Evolutionary conservation across 139 green algal species (phyloP).

Genomic region (Marvania coccoides): DNA sequence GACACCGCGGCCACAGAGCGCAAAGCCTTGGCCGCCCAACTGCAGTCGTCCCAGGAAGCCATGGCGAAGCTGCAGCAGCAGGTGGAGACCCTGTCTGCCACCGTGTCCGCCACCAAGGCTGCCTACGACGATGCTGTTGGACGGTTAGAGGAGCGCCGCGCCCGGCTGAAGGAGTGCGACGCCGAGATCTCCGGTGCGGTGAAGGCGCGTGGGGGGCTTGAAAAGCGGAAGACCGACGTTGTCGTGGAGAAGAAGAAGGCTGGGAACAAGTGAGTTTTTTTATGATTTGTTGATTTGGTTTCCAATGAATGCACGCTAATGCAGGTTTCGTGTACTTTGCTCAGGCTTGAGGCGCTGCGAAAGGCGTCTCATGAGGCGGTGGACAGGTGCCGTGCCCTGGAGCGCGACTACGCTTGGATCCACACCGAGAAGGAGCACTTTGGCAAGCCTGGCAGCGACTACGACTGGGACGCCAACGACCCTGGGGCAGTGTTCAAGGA

Average conservation of each 20-base stretch:
- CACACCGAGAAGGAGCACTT: constrained; percentile 58
- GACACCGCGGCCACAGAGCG: constrained; percentile 55
- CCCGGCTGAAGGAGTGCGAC: constrained; percentile 68
- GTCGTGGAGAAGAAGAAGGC: constrained; percentile 41
- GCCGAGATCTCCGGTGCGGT: constrained; percentile 51
- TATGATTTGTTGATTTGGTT: too few relatives aligned
- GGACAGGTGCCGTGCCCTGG: constrained; percentile 21
- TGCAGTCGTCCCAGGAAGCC: constrained; percentile 25
- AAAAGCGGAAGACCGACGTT: constrained; percentile 21
- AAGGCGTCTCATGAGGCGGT: constrained; percentile 17
- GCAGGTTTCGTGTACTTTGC: neutral
- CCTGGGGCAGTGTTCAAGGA: constrained; percentile 31
- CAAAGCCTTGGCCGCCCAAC: constrained; percentile 47
- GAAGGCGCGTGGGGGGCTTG: constrained; percentile 26
- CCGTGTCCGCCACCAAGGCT: constrained; percentile 18
- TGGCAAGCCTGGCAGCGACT: constrained; percentile 64
- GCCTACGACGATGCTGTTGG: constrained; percentile 34
- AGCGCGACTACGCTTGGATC: constrained; percentile 77
- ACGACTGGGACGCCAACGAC: constrained; percentile 59
- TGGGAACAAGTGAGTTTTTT: constrained; percentile 35
- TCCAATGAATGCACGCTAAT: too few relatives aligned
- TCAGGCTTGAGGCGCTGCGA: constrained; percentile 16
- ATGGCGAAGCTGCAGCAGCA: constrained; percentile 34
- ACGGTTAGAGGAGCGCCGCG: constrained; percentile 38
- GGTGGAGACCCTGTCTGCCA: constrained; percentile 23